Evolutionary conservation across 116 monocot genomes (phyloP).

Genomic region (Dioscorea cayenensis): DNA sequence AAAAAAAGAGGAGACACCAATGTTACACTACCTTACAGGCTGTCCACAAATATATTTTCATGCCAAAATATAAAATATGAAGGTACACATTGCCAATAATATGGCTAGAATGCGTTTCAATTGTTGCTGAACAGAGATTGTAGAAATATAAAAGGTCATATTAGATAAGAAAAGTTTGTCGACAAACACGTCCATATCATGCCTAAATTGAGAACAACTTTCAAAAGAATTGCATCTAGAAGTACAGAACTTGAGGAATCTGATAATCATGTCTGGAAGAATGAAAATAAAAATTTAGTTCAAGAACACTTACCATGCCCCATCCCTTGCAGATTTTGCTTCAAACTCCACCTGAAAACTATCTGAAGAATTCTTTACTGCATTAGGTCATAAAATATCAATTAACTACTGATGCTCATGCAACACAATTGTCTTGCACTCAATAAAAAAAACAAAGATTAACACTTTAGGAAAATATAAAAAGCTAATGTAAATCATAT

Average conservation of each 20-base stretch:
- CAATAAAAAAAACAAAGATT: background rate
- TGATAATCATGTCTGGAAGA: background rate
- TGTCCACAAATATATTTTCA: too few species aligned
- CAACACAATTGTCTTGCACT: background rate
- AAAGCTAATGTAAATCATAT: background rate
- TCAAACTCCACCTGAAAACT: slow-evolving; percentile 78
- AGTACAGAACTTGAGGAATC: background rate
- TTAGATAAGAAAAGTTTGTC: too few species aligned
- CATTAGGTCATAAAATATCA: slow-evolving; percentile 1
- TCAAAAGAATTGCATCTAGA: too few species aligned
- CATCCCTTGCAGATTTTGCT: slow-evolving; percentile 95
- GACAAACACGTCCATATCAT: too few species aligned
- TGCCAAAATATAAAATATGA: too few species aligned
- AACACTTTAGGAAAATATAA: background rate
- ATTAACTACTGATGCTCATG: background rate
- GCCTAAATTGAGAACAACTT: too few species aligned
- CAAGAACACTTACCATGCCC: slow-evolving; percentile 72
- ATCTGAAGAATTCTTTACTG: slow-evolving; percentile 45
- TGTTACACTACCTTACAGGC: too few species aligned
- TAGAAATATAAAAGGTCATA: too few species aligned
- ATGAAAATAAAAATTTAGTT: background rate
- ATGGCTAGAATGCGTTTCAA: too few species aligned
- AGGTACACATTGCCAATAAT: too few species aligned
- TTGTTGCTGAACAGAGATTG: too few species aligned
- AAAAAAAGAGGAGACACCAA: too few species aligned